These are phyloP conservation scores for Hydnum rufescens DNA, from an alignment of 768 basidiomycete species.

Conservation along the genomic window DNA sequence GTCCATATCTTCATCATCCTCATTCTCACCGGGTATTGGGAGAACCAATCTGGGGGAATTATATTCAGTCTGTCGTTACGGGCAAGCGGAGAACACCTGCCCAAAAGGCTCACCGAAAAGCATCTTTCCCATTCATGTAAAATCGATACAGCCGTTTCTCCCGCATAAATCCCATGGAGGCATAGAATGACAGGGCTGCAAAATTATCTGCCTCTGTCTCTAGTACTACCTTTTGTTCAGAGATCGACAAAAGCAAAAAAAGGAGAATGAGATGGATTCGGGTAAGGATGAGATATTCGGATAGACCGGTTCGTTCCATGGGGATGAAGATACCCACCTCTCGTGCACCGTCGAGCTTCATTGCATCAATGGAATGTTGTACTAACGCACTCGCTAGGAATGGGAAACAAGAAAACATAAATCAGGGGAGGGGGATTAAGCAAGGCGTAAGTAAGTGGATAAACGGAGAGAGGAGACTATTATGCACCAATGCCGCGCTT, in stretches of 20 bases:
- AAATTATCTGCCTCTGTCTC: conserved; percentile 93
- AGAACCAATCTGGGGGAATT: no score
- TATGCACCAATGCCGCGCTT: conserved; percentile 92
- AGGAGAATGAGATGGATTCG: no score
- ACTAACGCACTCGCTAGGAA: conserved; percentile 65
- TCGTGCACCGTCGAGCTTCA: conserved; percentile 65
- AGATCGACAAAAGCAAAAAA: neutral
- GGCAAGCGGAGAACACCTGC: no score
- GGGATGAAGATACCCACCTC: conserved; percentile 36
- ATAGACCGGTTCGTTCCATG: no score
- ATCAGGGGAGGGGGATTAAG: neutral
- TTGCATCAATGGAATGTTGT: conserved; percentile 58
- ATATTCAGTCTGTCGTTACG: no score
- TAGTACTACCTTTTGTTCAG: conserved; percentile 50
- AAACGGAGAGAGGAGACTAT: conserved; percentile 21
- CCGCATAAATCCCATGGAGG: conserved; percentile 81
- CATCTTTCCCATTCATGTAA: conserved; percentile 95
- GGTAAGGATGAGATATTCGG: no score
- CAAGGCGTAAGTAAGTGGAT: neutral
- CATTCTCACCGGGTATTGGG: neutral
- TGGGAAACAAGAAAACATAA: neutral
- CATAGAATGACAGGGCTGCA: conserved; percentile 75
- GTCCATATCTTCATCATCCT: neutral
- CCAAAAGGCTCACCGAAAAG: conserved; percentile 34
- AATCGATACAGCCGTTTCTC: conserved; percentile 91